A percentile compares a stretch with the other conserved stretches of the same genome.
These are phyloP conservation scores for Asterella californica DNA, from an alignment of 225 moss, liverwort and hornwort genomes.

Conservation along the genomic window DNA sequence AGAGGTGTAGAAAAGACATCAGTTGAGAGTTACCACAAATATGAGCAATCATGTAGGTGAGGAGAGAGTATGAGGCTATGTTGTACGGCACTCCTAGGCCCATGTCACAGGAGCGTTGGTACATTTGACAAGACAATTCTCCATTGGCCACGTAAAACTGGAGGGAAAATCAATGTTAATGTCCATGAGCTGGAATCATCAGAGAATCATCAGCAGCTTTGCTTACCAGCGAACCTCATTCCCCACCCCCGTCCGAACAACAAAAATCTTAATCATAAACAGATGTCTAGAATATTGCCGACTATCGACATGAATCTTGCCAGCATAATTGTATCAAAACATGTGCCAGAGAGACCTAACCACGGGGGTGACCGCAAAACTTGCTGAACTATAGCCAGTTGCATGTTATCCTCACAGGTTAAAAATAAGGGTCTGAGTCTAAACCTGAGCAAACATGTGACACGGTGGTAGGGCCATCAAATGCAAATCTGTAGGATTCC, in stretches of 20 bases:
- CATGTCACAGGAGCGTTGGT: slow-evolving; percentile 98
- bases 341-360: not conserved
- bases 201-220: not conserved
- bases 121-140: slow-evolving; percentile 97
- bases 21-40: slow-evolving; percentile 61
- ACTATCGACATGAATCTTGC: not conserved
- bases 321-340: not conserved
- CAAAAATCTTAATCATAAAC: not conserved
- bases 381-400: not conserved
- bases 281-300: not conserved
- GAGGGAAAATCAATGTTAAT: not conserved
- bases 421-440: not conserved
- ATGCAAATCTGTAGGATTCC: slow-evolving; percentile 90
- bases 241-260: not conserved
- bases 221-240: not conserved
- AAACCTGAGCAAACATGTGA: slow-evolving; percentile 94
- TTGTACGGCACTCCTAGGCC: slow-evolving; percentile 95
- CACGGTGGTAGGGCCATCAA: slow-evolving; percentile 98
- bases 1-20: not conserved
- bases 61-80: slow-evolving; percentile 89
- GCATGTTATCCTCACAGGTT: not conserved
- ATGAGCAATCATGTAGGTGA: slow-evolving; percentile 86
- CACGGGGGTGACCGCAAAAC: not conserved
- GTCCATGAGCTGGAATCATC: too few species aligned
- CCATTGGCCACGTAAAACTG: slow-evolving; percentile 93